These are phyloP conservation scores for Paramecium pentaurelia DNA, from an alignment of 73 alveolate genomes.

Conservation along the genomic window DNA sequence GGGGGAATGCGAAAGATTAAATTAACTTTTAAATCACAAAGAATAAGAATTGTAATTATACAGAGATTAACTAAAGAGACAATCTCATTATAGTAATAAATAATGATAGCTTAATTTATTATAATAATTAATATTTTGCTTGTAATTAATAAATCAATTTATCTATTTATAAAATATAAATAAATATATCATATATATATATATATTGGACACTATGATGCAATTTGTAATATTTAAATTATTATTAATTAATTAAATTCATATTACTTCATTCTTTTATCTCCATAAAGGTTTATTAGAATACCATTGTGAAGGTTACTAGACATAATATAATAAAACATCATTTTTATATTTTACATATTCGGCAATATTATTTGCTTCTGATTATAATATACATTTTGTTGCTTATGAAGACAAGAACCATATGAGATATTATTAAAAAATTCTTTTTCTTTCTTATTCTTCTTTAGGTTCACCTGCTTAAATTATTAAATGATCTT, in stretches of 20 bases:
- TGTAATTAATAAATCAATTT: neutral
- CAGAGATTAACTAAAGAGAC: slow-evolving; percentile 4
- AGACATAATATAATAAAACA: neutral
- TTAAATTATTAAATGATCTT: neutral
- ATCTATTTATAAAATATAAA: no score
- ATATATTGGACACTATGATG: no score
- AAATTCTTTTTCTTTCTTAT: neutral
- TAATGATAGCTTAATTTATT: neutral
- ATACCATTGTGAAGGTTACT: slow-evolving; percentile 9
- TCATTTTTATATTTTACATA: slow-evolving; percentile 33
- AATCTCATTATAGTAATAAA: slow-evolving; percentile 14
- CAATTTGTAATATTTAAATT: no score
- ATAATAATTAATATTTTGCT: neutral
- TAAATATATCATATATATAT: no score
- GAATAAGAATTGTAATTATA: neutral
- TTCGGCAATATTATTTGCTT: neutral
- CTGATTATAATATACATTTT: neutral
- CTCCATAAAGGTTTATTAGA: slow-evolving; percentile 37
- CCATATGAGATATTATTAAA: slow-evolving; percentile 23
- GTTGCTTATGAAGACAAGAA: slow-evolving; percentile 13
- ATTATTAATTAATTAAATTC: neutral
- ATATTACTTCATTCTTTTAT: neutral
- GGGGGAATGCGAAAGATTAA: neutral
- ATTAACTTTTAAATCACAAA: neutral
- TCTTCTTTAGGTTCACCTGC: neutral